Conservation (phyloP, 176 grass and related monocot species). For the Hordeum marinum region DNA sequence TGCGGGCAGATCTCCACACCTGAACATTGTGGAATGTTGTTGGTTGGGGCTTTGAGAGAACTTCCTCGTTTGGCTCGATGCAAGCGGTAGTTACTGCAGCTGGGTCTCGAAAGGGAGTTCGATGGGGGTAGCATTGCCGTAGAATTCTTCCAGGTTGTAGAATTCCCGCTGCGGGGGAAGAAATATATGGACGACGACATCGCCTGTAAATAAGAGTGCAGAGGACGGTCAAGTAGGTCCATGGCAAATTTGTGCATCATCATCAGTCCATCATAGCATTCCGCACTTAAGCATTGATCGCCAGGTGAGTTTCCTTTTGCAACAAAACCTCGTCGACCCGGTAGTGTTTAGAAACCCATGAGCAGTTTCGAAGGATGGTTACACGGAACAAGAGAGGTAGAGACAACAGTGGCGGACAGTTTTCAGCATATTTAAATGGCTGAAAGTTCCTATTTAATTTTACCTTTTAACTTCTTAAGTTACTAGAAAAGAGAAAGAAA, state of each 20-base stretch:
- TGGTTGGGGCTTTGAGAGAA: neutral
- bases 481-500: neutral
- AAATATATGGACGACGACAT: conserved; percentile 99
- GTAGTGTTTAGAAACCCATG: neutral
- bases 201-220: conserved; percentile 41
- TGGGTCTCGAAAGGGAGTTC: conserved; percentile 81
- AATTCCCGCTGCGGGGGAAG: conserved; percentile 75
- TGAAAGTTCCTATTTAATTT: neutral
- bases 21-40: neutral
- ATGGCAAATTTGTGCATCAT: neutral
- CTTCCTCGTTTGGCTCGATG: neutral
- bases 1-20: neutral
- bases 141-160: conserved; percentile 98
- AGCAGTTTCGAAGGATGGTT: neutral
- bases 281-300: neutral
- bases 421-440: neutral
- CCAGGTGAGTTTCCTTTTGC: neutral
- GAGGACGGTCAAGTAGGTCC: neutral
- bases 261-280: neutral
- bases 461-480: neutral
- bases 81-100: conserved; percentile 7
- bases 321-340: neutral
- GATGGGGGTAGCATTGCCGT: conserved; percentile 74
- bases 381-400: neutral
- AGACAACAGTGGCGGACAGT: neutral